Conservation (phyloP, 768 basidiomycete species). For the Tephrocybe sp. region DNA sequence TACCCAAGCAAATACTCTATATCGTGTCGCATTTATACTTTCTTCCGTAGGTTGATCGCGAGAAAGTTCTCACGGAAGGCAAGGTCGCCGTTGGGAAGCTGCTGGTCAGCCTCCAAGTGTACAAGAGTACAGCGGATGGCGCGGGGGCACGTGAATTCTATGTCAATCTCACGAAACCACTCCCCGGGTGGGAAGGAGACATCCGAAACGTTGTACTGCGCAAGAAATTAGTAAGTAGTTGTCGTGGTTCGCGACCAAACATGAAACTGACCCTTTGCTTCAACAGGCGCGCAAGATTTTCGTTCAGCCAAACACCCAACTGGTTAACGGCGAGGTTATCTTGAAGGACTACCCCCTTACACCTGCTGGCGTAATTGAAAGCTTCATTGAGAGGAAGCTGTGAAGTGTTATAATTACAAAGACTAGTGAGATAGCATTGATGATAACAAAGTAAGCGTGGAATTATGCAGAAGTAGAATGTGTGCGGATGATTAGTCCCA, state of each 20-base stretch:
- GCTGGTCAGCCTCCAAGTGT: slow-evolving; percentile 78
- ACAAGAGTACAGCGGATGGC: slow-evolving; percentile 84
- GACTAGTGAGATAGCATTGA: slow-evolving; percentile 5
- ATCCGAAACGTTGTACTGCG: slow-evolving; percentile 75
- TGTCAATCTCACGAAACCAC: slow-evolving; percentile 74
- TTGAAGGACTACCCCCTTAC: slow-evolving; percentile 82
- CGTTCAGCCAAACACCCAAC: slow-evolving; percentile 78
- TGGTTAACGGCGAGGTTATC: slow-evolving; percentile 66
- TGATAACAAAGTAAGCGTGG: slow-evolving; percentile 16
- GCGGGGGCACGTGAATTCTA: slow-evolving; percentile 79
- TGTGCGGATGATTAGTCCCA: slow-evolving; percentile 13
- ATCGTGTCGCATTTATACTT: slow-evolving; percentile 1
- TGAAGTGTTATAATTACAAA: slow-evolving; percentile 20
- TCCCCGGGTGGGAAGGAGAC: slow-evolving; percentile 70
- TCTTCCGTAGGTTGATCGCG: slow-evolving; percentile 63
- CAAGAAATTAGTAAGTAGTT: slow-evolving; percentile 68
- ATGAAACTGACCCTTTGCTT: background rate
- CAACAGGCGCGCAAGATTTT: slow-evolving; percentile 79
- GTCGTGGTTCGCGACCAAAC: background rate
- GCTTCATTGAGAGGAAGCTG: slow-evolving; percentile 72
- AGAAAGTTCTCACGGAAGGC: slow-evolving; percentile 64
- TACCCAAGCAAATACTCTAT: slow-evolving; percentile 1
- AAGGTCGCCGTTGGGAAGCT: slow-evolving; percentile 70
- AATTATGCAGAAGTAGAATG: slow-evolving; percentile 6
- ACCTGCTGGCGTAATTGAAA: slow-evolving; percentile 72